Percentiles rank a stretch among this genome's conserved stretches.
Evolutionary conservation across 306 rosid species (phyloP).

Genomic region (Fragaria vesca): DNA sequence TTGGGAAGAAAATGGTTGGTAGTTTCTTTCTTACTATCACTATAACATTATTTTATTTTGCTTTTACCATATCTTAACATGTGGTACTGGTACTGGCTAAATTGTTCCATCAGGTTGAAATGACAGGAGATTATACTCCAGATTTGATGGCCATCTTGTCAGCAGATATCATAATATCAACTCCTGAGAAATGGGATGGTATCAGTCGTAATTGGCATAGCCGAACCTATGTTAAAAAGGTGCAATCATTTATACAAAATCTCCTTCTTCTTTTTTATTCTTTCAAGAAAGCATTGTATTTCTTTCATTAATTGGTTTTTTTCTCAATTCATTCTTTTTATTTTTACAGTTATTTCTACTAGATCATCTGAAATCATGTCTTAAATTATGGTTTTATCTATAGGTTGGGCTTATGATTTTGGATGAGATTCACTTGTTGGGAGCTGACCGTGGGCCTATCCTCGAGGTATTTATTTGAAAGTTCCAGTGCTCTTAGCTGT

Average conservation of each 20-base stretch:
- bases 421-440: conserved; percentile 96
- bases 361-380: conserved; percentile 20
- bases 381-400: conserved; percentile 25
- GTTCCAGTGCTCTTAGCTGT: conserved; percentile 8
- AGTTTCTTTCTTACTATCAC: background rate
- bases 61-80: background rate
- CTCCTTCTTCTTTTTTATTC: background rate
- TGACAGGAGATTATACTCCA: conserved; percentile 98
- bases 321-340: background rate
- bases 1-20: conserved; percentile 80
- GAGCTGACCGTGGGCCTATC: conserved; percentile 99
- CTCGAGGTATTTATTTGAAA: conserved; percentile 70
- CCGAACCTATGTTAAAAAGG: conserved; percentile 94
- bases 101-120: conserved; percentile 70
- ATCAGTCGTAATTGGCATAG: conserved; percentile 98
- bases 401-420: conserved; percentile 92
- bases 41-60: background rate
- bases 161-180: conserved; percentile 88
- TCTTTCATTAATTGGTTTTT: background rate
- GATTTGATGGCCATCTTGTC: conserved; percentile 91
- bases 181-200: conserved; percentile 99
- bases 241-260: conserved; percentile 20
- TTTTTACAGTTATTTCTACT: conserved; percentile 17
- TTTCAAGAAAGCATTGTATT: background rate
- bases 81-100: conserved; percentile 25